Conservation (phyloP, 495 filamentous ascomycete species). For the Pyrenula aspistea region DNA sequence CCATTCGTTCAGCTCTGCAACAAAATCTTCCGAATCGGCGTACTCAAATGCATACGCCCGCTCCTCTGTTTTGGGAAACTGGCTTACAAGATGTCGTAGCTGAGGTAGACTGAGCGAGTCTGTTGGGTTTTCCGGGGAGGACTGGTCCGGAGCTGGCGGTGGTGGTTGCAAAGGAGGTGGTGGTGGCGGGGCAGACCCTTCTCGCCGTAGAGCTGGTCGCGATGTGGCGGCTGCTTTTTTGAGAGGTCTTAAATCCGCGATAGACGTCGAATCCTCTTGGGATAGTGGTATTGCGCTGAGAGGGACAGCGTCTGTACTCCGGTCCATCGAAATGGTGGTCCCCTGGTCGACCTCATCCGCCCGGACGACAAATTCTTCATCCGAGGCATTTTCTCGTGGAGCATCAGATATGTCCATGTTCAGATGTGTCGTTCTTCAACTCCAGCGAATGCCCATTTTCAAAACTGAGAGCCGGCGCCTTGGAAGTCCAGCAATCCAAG, state of each 20-base stretch:
- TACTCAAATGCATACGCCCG: slow-evolving; percentile 92
- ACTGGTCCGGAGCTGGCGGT: slow-evolving; percentile 40
- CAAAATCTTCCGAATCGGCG: slow-evolving; percentile 64
- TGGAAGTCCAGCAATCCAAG: too few relatives aligned
- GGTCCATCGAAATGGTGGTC: slow-evolving; percentile 38
- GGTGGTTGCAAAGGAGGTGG: slow-evolving; percentile 47
- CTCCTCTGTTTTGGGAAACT: slow-evolving; percentile 66
- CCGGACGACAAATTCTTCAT: slow-evolving; percentile 35
- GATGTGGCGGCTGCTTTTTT: slow-evolving; percentile 10
- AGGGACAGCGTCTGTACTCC: slow-evolving; percentile 11
- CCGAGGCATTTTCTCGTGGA: slow-evolving; percentile 12
- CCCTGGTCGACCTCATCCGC: slow-evolving; percentile 45
- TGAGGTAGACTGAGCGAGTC: slow-evolving; percentile 80
- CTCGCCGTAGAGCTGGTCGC: slow-evolving; percentile 45
- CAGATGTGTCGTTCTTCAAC: too few relatives aligned
- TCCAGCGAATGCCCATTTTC: too few relatives aligned
- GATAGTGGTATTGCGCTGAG: slow-evolving; percentile 5
- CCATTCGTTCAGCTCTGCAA: slow-evolving; percentile 92
- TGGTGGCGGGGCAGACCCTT: slow-evolving; percentile 34
- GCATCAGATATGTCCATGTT: slow-evolving; percentile 21
- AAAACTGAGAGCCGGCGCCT: too few relatives aligned
- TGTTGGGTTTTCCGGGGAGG: slow-evolving; percentile 32
- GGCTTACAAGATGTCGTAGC: slow-evolving; percentile 64
- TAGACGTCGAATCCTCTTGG: slow-evolving; percentile 1
- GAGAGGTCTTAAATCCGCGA: background rate